These are phyloP conservation scores for Hansenula sp. DNA, from an alignment of 1,139 yeast species.

Conservation along the genomic window DNA sequence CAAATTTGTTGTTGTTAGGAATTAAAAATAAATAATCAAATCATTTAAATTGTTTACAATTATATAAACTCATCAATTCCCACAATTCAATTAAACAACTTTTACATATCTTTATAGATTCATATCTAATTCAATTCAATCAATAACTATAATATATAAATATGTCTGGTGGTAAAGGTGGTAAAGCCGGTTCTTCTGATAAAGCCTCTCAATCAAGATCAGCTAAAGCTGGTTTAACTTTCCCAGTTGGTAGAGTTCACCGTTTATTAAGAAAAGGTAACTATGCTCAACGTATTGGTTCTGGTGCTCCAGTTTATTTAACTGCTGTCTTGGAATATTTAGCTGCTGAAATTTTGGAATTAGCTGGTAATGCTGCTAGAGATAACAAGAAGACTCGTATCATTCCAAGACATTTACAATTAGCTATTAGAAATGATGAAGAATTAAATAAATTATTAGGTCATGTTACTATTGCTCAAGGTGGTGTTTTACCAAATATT, in stretches of 20 bases:
- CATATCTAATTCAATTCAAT: neutral
- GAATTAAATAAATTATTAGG: constrained; percentile 91
- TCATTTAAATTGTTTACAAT: neutral
- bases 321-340: constrained; percentile 95
- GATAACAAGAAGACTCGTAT: constrained; percentile 98
- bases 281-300: constrained; percentile 99
- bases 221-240: constrained; percentile 95
- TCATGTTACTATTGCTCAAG: constrained; percentile 92
- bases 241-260: constrained; percentile 99
- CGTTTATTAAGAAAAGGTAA: constrained; percentile 96
- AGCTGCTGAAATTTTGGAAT: constrained; percentile 95
- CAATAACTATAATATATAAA: constrained; percentile 20
- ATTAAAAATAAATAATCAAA: neutral
- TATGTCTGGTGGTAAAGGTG: constrained; percentile 99
- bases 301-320: constrained; percentile 95
- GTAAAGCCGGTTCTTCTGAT: constrained; percentile 89
- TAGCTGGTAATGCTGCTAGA: constrained; percentile 98
- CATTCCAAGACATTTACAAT: constrained; percentile 96
- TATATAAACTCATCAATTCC: neutral
- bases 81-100: neutral
- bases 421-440: constrained; percentile 97
- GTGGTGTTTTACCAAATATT: constrained; percentile 97
- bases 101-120: neutral
- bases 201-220: constrained; percentile 97
- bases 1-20: too few species aligned